Evolutionary conservation across 306 rosid genomes (phyloP), one percentile per base, ranked within the genome.

Genomic region (Castanospermum australe): DNA sequence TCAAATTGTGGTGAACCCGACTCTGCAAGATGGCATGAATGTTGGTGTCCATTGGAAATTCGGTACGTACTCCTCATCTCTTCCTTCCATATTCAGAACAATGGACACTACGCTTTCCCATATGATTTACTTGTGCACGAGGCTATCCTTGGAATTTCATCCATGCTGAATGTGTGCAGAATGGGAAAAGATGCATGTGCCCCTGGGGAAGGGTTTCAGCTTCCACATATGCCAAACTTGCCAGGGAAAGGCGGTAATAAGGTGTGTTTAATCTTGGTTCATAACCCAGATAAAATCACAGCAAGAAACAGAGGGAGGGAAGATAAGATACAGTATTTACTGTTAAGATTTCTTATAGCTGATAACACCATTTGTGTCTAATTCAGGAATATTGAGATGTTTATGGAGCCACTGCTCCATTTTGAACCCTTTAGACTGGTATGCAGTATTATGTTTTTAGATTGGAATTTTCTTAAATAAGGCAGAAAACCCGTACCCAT

Each of bases 21-120:
- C 91, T 56, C 60, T 77, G 55, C 80, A 81, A 4, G 87, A 90
- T 10, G 98, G 97, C 68, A 67, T 89, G 81, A 73, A 33, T 11
- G 89, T 94, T 32, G 96, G 94, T 8, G 57, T 94, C 17, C 76
- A 78, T 13, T 94, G 97, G 98, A 87, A 65, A 84, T 80, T 90
- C 21, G 90, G 98, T 94, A 92, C 38, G 20, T 41, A 13, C 0
- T 21, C 42, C 13, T 62, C 1, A 45, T 82, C 28, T 50, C 11
- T 74, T 36, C 25, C 35, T 56, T 62, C 33, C 47, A 64, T 56
- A 25, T 41, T 75, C 17, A 41, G 8, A 22, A 69, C 6, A 59
- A 32, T 11, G 21, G 32, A 82, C 24, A 24, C 21, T 9, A 50
- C 18, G 41, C 33, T 48, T 63, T 30, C 18, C 6, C 2, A 35